A percentile compares a stretch with the other conserved stretches of the same genome.
Evolutionary conservation across 306 rosid species (phyloP).

Genomic region (Chamaecrista fasciculata): DNA sequence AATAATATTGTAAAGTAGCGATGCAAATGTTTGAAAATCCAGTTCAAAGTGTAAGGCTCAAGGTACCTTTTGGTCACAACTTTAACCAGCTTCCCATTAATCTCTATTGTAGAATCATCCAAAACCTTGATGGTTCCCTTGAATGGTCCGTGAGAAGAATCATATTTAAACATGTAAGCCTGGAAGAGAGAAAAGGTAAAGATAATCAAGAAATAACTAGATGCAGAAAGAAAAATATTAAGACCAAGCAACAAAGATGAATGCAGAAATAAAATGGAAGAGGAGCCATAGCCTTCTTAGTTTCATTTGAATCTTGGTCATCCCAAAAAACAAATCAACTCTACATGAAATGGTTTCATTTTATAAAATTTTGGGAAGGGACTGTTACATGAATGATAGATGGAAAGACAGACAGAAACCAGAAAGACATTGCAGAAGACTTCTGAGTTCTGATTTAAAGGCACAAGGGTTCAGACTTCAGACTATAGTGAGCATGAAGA

Average conservation of each 20-base stretch:
- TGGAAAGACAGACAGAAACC: background rate
- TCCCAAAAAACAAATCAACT: background rate
- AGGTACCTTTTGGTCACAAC: slow-evolving; percentile 73
- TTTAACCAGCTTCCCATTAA: slow-evolving; percentile 80
- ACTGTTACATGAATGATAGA: no score
- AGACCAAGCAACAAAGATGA: slow-evolving; percentile 1
- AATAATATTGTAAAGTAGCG: background rate
- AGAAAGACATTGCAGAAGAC: background rate
- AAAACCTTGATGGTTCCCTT: slow-evolving; percentile 63
- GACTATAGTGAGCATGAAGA: background rate
- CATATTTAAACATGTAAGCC: slow-evolving; percentile 98
- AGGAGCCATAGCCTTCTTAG: background rate
- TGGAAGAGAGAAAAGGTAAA: slow-evolving; percentile 30
- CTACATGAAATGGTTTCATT: background rate
- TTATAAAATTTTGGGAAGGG: no score
- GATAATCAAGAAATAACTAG: background rate
- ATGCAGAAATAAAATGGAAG: slow-evolving; percentile 17
- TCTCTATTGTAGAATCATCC: slow-evolving; percentile 75
- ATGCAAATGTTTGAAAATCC: background rate
- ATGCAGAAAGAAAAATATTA: background rate
- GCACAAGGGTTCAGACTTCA: background rate
- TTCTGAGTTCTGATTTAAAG: background rate
- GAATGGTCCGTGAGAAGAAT: slow-evolving; percentile 88
- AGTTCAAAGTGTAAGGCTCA: slow-evolving; percentile 20
- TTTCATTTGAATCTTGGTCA: background rate